phyloP scores from a whole-genome alignment of 1,284 basidiomycete genomes.

The Fereydounia khargensis region DNA sequence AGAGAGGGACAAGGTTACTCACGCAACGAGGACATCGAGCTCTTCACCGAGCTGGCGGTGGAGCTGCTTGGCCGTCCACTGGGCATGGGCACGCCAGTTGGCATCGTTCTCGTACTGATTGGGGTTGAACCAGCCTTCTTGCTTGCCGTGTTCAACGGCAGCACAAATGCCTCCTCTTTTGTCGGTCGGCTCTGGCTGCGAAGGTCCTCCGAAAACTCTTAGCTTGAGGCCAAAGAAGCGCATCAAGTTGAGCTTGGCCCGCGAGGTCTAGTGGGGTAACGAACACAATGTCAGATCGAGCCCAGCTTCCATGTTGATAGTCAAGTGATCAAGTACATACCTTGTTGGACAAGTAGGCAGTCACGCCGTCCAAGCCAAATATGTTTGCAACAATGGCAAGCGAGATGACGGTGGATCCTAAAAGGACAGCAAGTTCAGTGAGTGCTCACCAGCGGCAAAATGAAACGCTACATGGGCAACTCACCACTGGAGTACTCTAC shows the following conservation, averaged over 20 bases:
- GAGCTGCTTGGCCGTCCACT: slow-evolving; percentile 35
- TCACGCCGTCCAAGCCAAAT: slow-evolving; percentile 2
- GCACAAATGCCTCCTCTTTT: slow-evolving; percentile 28
- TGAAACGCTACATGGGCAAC: no score
- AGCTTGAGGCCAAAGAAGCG: slow-evolving; percentile 38
- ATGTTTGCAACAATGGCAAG: slow-evolving; percentile 13
- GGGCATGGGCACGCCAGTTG: slow-evolving; percentile 20
- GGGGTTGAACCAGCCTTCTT: slow-evolving; percentile 21
- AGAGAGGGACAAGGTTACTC: no score
- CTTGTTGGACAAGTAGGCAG: slow-evolving; percentile 36
- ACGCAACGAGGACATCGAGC: no score
- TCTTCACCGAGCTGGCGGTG: slow-evolving; percentile 26
- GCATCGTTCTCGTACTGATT: slow-evolving; percentile 32
- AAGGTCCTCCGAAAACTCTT: slow-evolving; percentile 33
- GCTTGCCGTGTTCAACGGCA: slow-evolving; percentile 12
- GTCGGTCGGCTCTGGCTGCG: slow-evolving; percentile 22
- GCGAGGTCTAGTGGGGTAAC: no score
- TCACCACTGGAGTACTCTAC: no score
- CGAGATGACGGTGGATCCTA: slow-evolving; percentile 37
- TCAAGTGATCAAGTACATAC: no score
- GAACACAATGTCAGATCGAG: no score
- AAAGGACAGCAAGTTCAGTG: no score
- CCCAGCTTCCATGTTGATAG: no score
- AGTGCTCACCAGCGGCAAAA: no score
- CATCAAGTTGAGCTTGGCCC: slow-evolving; percentile 30